Percentiles rank a stretch among this genome's conserved stretches.
These are phyloP conservation scores for Candida ovalis DNA, from an alignment of 805 yeast species.

Conservation along the genomic window DNA sequence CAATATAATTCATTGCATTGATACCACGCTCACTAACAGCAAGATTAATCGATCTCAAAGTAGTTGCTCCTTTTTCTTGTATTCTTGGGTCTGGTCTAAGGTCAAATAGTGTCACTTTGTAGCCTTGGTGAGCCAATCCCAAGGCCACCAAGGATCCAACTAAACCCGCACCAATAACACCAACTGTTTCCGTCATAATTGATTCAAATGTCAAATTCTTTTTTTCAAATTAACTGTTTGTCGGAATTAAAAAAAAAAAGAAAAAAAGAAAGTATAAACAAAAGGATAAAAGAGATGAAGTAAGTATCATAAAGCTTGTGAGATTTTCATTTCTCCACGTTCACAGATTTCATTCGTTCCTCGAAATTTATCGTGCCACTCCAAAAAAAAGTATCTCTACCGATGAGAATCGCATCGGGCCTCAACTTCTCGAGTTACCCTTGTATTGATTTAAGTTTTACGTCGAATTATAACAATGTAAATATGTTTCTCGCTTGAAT, in stretches of 20 bases:
- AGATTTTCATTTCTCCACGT: no score
- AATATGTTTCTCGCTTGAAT: no score
- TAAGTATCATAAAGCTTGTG: no score
- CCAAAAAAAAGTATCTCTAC: not conserved
- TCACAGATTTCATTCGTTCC: not conserved
- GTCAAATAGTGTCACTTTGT: conserved; percentile 68
- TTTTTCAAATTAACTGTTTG: not conserved
- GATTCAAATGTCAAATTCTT: not conserved
- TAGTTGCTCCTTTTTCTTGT: conserved; percentile 12
- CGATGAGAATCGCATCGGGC: no score
- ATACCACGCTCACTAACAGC: conserved; percentile 89
- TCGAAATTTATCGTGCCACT: not conserved
- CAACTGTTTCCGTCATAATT: conserved; percentile 36
- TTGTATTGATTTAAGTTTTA: no score
- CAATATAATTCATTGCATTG: conserved; percentile 60
- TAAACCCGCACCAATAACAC: conserved; percentile 83
- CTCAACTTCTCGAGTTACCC: no score
- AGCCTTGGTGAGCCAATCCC: conserved; percentile 73
- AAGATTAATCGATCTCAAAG: conserved; percentile 70
- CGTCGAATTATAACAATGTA: no score
- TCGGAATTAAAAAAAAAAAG: not conserved
- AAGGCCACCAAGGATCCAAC: conserved; percentile 85
- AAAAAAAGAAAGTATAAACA: not conserved
- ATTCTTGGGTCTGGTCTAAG: conserved; percentile 63
- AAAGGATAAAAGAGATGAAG: no score